Percentiles rank a stretch among this genome's conserved stretches.
Conservation (phyloP, 768 basidiomycete genomes). For the Pleurotus giganteus region DNA sequence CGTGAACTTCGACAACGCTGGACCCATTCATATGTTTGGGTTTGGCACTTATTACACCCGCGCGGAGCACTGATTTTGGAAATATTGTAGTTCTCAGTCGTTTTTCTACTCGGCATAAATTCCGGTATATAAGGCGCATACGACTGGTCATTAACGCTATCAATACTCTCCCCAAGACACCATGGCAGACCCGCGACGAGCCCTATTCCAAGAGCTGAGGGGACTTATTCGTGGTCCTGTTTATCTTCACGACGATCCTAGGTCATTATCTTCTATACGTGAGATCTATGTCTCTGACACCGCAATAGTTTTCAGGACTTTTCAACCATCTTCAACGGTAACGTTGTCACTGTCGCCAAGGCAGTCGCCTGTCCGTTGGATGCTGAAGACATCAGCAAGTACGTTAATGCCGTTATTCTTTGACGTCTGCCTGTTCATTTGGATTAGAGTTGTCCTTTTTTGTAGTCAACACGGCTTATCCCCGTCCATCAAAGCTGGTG, state of each 20-base stretch:
- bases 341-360: slow-evolving; percentile 56
- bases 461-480: slow-evolving; percentile 69
- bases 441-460: slow-evolving; percentile 62
- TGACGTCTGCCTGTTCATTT: neutral
- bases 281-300: slow-evolving; percentile 1
- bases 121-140: too few relatives aligned
- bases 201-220: slow-evolving; percentile 40
- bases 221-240: slow-evolving; percentile 45
- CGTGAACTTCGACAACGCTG: neutral
- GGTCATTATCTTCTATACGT: slow-evolving; percentile 23
- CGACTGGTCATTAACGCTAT: too few relatives aligned
- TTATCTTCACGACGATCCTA: slow-evolving; percentile 39
- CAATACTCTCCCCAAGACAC: neutral
- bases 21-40: neutral
- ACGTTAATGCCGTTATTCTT: slow-evolving; percentile 22
- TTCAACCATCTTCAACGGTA: slow-evolving; percentile 73
- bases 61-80: neutral
- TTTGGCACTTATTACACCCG: neutral
- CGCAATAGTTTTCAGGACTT: slow-evolving; percentile 42
- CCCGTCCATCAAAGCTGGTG: slow-evolving; percentile 85
- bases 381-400: slow-evolving; percentile 82
- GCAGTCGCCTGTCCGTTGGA: slow-evolving; percentile 74
- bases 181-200: slow-evolving; percentile 1
- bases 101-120: too few relatives aligned
- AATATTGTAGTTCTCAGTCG: neutral